Base-by-base conservation (phyloP, 805 yeast species). In the Komagataella ulmi region DNA sequence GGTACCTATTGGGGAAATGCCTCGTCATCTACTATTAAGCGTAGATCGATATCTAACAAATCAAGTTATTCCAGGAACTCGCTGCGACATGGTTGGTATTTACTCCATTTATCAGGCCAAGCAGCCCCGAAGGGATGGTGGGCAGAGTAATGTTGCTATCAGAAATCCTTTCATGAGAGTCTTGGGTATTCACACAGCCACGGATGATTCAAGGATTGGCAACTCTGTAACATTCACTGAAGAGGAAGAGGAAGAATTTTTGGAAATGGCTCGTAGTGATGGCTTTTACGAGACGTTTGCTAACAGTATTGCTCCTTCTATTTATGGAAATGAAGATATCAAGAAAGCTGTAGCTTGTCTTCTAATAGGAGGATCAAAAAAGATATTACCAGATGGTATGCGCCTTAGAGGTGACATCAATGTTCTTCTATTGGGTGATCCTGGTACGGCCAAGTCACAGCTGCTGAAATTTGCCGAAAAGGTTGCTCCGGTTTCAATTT, bases 1-100 rank as follows among this genome's bases (percentile, higher is more conserved):
- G 83, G 97, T 93, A 1, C 99, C 99, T 1, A 96, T 93, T 24
- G 99, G 99, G 58, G 99, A 93, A 69, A 84, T 93, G 88, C 99
- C 99, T 7, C 80, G 99, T 58, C 95, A 93, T 61, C 83, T 93
- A 45, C 63, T 88, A 53, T 73, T 93, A 56, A 85, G 93, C 46
- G 88, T 88, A 40, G 98, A 93, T 65, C 77, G 99, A 55, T 87
- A 86, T 59, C 71, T 93, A 63, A 85, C 97, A 24, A 93, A 93
- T 68, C 81, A 78, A 56, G 89, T 93, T 30, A 85, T 91, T 45
- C 99, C 99, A 0, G 99, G 99, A 23, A 87, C 95, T 0, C 74
- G 97, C 57, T 95, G 95, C 58, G 88, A 95, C 7, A 76, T 91
- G 46, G 80, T 88, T 47, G 99, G 99, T 51, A 83, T 93, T 48